Evolutionary conservation across 768 basidiomycete genomes (phyloP).

Genomic region (Collybiopsis confluens): DNA sequence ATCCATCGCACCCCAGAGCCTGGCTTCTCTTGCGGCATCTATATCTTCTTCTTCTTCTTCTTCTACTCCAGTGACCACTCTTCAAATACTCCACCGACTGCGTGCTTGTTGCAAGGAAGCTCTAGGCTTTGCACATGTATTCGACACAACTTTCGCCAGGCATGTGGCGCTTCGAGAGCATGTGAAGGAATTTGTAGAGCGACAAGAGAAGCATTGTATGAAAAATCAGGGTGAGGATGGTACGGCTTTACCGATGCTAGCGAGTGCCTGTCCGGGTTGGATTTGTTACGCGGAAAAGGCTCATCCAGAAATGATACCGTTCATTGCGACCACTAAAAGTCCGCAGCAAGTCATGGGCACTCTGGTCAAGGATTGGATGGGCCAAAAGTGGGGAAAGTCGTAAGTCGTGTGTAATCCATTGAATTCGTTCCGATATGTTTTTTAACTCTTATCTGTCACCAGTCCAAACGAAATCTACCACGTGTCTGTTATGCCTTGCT

Average conservation of each 20-base stretch:
- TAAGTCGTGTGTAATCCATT: slow-evolving; percentile 35
- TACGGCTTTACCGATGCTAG: slow-evolving; percentile 73
- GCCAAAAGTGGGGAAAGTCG: slow-evolving; percentile 58
- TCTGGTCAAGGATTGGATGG: slow-evolving; percentile 88
- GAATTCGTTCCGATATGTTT: neutral
- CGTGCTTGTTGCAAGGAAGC: slow-evolving; percentile 61
- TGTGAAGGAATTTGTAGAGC: slow-evolving; percentile 73
- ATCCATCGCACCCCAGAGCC: slow-evolving; percentile 85
- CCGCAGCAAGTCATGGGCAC: slow-evolving; percentile 94
- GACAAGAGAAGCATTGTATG: slow-evolving; percentile 34
- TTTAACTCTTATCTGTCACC: slow-evolving; percentile 1
- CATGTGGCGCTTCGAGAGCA: slow-evolving; percentile 84
- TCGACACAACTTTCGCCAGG: slow-evolving; percentile 93
- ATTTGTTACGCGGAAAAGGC: slow-evolving; percentile 99
- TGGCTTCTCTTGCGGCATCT: slow-evolving; percentile 76
- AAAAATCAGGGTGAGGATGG: slow-evolving; percentile 16
- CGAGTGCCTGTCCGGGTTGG: slow-evolving; percentile 98
- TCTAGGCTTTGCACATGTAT: slow-evolving; percentile 78
- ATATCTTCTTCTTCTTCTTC: slow-evolving; percentile 45
- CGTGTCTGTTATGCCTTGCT: slow-evolving; percentile 98
- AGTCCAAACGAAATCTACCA: slow-evolving; percentile 92
- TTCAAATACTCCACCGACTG: slow-evolving; percentile 65
- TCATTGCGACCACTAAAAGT: slow-evolving; percentile 84
- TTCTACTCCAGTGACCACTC: slow-evolving; percentile 40
- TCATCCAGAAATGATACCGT: slow-evolving; percentile 89